Conservation (phyloP, 148 eudicot genomes). For the Linanthus parryae region DNA sequence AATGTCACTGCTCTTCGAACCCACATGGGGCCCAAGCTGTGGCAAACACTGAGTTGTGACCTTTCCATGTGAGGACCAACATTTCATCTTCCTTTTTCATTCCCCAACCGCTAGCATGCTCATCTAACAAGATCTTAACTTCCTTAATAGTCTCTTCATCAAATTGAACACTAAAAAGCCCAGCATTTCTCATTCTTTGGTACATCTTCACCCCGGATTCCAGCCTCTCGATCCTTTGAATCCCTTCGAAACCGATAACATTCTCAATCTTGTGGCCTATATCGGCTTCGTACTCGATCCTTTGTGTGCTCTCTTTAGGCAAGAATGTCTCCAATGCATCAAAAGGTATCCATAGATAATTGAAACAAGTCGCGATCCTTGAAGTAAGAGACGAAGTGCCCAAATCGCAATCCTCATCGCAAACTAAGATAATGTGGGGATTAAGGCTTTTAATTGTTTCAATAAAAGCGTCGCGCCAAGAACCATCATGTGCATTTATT, state of each 20-base stretch:
- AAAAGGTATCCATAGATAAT: slow-evolving; percentile 46
- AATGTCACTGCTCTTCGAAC: too few species aligned
- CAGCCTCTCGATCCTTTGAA: slow-evolving; percentile 34
- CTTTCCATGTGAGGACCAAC: slow-evolving; percentile 45
- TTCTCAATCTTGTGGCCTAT: slow-evolving; percentile 44
- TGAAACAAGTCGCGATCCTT: slow-evolving; percentile 33
- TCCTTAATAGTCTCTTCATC: slow-evolving; percentile 31
- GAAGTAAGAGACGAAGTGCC: slow-evolving; percentile 23
- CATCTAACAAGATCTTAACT: slow-evolving; percentile 38
- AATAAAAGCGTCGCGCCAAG: slow-evolving; percentile 21
- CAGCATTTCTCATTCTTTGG: slow-evolving; percentile 20
- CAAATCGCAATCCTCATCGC: slow-evolving; percentile 38
- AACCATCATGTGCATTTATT: too few species aligned
- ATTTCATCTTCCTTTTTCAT: slow-evolving; percentile 44
- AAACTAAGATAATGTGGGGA: slow-evolving; percentile 25
- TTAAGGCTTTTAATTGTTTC: slow-evolving; percentile 19
- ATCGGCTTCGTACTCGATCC: slow-evolving; percentile 38
- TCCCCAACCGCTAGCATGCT: slow-evolving; percentile 54
- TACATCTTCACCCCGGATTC: slow-evolving; percentile 24
- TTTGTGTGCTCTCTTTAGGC: slow-evolving; percentile 38
- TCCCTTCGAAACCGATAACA: slow-evolving; percentile 34
- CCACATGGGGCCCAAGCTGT: slow-evolving; percentile 31
- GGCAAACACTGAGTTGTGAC: slow-evolving; percentile 36
- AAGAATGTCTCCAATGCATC: slow-evolving; percentile 45
- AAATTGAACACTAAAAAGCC: slow-evolving; percentile 24